Conservation (phyloP, 73 alveolate species). For the Paramecium sexaurelia region DNA sequence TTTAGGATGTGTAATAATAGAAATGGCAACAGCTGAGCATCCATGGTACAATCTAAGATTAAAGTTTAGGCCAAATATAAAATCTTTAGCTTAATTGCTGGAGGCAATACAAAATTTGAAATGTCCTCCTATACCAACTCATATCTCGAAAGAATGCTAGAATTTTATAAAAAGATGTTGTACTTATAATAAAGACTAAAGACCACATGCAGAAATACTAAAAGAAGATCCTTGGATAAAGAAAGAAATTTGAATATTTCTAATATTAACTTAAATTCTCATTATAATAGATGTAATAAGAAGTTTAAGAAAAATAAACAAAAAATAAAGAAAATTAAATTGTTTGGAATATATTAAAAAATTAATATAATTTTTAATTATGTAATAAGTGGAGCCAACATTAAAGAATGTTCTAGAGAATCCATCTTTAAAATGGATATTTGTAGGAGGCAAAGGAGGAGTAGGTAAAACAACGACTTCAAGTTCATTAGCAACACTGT, state of each 20-base stretch:
- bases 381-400: constrained; percentile 69
- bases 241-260: neutral
- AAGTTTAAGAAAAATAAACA: neutral
- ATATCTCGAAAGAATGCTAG: constrained; percentile 53
- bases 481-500: constrained; percentile 56
- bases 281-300: neutral
- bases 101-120: neutral
- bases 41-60: constrained; percentile 80
- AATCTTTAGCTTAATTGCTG: constrained; percentile 44
- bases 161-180: constrained; percentile 59
- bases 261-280: neutral
- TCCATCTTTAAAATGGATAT: constrained; percentile 93
- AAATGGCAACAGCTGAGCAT: constrained; percentile 85
- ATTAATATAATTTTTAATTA: constrained; percentile 8
- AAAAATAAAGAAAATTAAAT: neutral
- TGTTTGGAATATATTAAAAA: neutral
- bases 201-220: constrained; percentile 53
- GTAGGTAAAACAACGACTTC: constrained; percentile 68
- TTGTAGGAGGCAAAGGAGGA: constrained; percentile 99
- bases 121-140: constrained; percentile 66
- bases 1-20: constrained; percentile 84
- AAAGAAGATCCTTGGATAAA: constrained; percentile 41
- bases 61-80: constrained; percentile 53
- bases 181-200: constrained; percentile 28
- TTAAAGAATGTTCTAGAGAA: constrained; percentile 81